Percentiles rank a stretch among this genome's conserved stretches.
Evolutionary conservation across 176 grass and related monocot species (phyloP).

Genomic region (Avena atlantica): DNA sequence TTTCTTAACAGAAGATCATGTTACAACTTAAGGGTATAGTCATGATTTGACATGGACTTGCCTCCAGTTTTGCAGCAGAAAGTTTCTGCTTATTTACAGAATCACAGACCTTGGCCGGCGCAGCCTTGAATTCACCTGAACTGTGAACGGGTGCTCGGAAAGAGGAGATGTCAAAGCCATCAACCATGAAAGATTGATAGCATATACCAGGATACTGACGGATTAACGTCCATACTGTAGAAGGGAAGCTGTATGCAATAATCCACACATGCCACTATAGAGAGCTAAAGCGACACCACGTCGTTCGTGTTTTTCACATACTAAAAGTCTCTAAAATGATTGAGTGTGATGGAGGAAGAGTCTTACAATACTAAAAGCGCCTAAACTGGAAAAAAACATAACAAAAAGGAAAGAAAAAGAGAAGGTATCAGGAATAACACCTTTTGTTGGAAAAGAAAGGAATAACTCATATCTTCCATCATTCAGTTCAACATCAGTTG

Average conservation of each 20-base stretch:
- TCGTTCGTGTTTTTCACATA: constrained; percentile 18
- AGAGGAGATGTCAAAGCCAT: not conserved
- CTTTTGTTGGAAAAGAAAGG: constrained; percentile 30
- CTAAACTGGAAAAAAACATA: not conserved
- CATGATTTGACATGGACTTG: not conserved
- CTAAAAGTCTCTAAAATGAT: constrained; percentile 16
- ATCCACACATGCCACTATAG: constrained; percentile 29
- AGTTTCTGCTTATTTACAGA: not conserved
- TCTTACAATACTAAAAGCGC: constrained; percentile 21
- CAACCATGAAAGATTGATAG: not conserved
- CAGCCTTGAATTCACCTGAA: constrained; percentile 23
- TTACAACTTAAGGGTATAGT: not conserved
- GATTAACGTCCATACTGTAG: constrained; percentile 23
- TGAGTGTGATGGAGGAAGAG: not conserved
- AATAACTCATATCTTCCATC: constrained; percentile 35
- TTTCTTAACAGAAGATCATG: not conserved
- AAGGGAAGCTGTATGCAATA: constrained; percentile 9
- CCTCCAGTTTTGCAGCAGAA: not conserved
- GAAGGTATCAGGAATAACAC: constrained; percentile 25
- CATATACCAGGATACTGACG: constrained; percentile 5
- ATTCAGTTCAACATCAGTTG: constrained; percentile 22
- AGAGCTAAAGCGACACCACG: constrained; percentile 27
- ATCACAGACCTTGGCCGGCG: not conserved
- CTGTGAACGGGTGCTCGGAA: constrained; percentile 1
- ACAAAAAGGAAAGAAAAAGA: not conserved